Evolutionary conservation across 2,329 filamentous ascomycete genomes (phyloP), one percentile per base, ranked within the genome.

Genomic region (Chaetoscypha palmicola): DNA sequence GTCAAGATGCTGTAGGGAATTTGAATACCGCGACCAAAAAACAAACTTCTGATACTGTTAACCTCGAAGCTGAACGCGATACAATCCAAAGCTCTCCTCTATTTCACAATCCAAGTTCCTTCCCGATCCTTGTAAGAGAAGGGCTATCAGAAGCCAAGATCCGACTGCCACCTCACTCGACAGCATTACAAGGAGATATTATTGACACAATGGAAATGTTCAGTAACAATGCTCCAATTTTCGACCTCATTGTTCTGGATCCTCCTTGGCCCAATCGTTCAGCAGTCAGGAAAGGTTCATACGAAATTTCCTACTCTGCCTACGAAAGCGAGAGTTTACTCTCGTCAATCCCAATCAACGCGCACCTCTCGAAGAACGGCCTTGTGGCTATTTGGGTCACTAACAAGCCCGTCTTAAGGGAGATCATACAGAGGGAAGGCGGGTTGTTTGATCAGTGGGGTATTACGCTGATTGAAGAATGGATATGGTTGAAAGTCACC

Each of bases 231-330:
- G 68, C 72, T 2, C 70, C 73, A 16, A 56, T 61, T 5, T 89
- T 91, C 61, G 68, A 85, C 51, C 67, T 90, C 34, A 69, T 90
- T 28, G 61, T 89, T 5, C 66, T 90, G 16, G 86, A 91, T 58
- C 86, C 86, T 2, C 86, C 86, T 1, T 91, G 86, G 86, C 84
- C 86, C 0, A 91, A 88, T 58, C 75, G 80, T 35, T 90, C 85
- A 4, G 86, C 78, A 11, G 74, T 74, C 52, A 71, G 83, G 30
- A 79, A 76, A 55, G 69, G 66, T 56, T 56, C 70, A 52, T 77
- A 79, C 61, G 50, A 56, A 2, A 76, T 71, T 4, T 69, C 71
- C 4, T 57, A 66, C 39, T 65, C 65, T 23, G 47, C 56, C 58
- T 40, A 39, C 46, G 70, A 76, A 38, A 69, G 79, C 43, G 61